Percentiles rank a stretch among this genome's conserved stretches.
phyloP scores from a whole-genome alignment of 768 basidiomycete genomes.

The Pholiota conissans region DNA sequence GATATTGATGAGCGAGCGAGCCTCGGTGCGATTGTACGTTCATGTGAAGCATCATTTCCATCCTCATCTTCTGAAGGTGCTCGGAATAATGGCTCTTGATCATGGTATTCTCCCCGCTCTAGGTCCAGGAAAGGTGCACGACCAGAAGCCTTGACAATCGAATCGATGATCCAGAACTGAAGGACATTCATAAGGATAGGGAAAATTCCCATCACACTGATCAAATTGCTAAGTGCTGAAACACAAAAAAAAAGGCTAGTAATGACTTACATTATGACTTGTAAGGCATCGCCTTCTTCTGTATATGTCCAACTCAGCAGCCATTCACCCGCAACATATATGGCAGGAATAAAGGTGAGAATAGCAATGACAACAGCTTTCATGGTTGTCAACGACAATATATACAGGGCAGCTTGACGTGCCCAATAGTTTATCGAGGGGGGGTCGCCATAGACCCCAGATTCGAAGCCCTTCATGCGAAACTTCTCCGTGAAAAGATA shows the following conservation, averaged over 20 bases:
- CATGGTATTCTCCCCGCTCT: slow-evolving; percentile 36
- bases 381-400: slow-evolving; percentile 81
- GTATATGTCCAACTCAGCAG: slow-evolving; percentile 76
- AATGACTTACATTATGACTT: slow-evolving; percentile 81
- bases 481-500: slow-evolving; percentile 64
- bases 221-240: background rate
- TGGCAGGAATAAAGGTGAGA: slow-evolving; percentile 66
- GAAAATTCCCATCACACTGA: slow-evolving; percentile 87
- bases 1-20: slow-evolving; percentile 34
- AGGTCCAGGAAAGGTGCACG: slow-evolving; percentile 35
- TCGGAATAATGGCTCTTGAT: slow-evolving; percentile 65
- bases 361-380: slow-evolving; percentile 85
- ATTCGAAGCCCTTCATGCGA: slow-evolving; percentile 73
- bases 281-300: slow-evolving; percentile 59
- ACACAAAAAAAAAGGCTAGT: background rate
- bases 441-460: slow-evolving; percentile 87
- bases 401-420: slow-evolving; percentile 80
- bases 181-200: slow-evolving; percentile 86
- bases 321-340: slow-evolving; percentile 84
- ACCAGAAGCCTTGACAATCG: slow-evolving; percentile 77
- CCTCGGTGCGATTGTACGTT: slow-evolving; percentile 50
- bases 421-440: slow-evolving; percentile 73
- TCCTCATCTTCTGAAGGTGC: slow-evolving; percentile 54
- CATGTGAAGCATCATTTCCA: slow-evolving; percentile 35
- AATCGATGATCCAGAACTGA: slow-evolving; percentile 96